Evolutionary conservation across 495 filamentous ascomycete species (phyloP).

Genomic region (Trichocladium uniseriatum): DNA sequence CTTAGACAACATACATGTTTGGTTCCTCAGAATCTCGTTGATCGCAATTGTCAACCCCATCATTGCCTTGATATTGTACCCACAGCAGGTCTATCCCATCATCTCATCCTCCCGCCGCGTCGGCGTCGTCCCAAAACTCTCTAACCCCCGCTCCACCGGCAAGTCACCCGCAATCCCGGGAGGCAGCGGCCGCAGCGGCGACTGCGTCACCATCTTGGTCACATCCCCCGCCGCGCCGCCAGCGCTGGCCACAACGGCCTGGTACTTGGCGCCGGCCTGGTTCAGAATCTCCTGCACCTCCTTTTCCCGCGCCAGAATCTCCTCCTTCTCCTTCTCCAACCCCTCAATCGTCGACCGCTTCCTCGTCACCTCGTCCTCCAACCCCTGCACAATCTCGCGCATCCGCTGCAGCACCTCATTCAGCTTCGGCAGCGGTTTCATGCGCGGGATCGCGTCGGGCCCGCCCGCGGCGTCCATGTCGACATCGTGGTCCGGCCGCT

Average conservation of each 20-base stretch:
- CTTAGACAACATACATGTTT: neutral
- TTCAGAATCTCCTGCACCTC: constrained; percentile 75
- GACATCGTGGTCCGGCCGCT: constrained; percentile 26
- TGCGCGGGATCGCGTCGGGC: constrained; percentile 34
- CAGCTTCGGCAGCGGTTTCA: constrained; percentile 49
- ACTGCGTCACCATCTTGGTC: constrained; percentile 20
- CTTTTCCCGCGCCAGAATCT: constrained; percentile 63
- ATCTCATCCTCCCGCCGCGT: constrained; percentile 28
- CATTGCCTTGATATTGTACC: neutral
- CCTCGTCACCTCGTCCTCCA: constrained; percentile 26
- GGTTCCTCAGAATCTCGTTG: too few relatives aligned
- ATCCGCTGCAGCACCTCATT: constrained; percentile 41
- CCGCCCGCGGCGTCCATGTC: constrained; percentile 13
- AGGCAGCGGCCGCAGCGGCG: constrained; percentile 22
- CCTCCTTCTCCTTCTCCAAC: constrained; percentile 34
- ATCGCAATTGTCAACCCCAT: neutral
- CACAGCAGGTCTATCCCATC: neutral
- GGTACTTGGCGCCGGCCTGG: constrained; percentile 72
- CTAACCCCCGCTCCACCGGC: constrained; percentile 44
- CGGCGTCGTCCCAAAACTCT: constrained; percentile 56
- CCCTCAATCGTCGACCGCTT: constrained; percentile 25
- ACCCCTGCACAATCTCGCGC: constrained; percentile 26
- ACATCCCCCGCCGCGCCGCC: constrained; percentile 14
- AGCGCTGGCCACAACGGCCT: constrained; percentile 29
- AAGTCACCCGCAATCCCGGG: constrained; percentile 24